phyloP scores from a whole-genome alignment of 2,329 filamentous ascomycete species.

The Chaetomiaceae sp. region DNA sequence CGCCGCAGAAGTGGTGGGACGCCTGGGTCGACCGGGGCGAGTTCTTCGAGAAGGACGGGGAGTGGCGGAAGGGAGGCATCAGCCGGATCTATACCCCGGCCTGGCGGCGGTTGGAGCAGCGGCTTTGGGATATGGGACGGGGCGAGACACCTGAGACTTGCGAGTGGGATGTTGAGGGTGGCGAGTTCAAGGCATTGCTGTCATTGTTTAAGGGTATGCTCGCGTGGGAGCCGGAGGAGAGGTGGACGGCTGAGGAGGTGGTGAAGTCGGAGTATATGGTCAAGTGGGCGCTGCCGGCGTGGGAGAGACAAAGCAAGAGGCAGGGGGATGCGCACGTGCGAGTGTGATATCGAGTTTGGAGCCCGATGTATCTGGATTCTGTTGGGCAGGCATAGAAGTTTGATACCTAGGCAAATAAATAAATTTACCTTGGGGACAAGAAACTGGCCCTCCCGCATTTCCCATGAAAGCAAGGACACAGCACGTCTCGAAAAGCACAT shows the following conservation, averaged over 20 bases:
- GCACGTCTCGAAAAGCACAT: no score
- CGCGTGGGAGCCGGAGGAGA: constrained; percentile 19
- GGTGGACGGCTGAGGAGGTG: constrained; percentile 17
- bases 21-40: constrained; percentile 15
- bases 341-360: not conserved
- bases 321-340: no score
- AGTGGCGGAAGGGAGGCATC: not conserved
- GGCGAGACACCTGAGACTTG: constrained; percentile 1
- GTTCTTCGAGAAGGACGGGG: constrained; percentile 2
- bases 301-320: constrained; percentile 9
- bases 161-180: constrained; percentile 8
- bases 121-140: constrained; percentile 15
- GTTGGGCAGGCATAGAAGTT: no score
- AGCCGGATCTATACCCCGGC: not conserved
- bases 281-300: constrained; percentile 15
- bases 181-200: constrained; percentile 18
- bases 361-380: not conserved
- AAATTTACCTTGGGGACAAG: no score
- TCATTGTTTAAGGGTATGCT: constrained; percentile 20
- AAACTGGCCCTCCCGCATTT: no score
- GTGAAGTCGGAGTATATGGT: constrained; percentile 11
- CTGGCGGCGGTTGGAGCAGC: not conserved
- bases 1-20: constrained; percentile 24
- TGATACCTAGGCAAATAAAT: no score
- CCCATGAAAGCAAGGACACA: no score